Evolutionary conservation across 208 protist genomes (phyloP), one percentile per base, ranked within the genome.

Genomic region (Porcisia hertigi): DNA sequence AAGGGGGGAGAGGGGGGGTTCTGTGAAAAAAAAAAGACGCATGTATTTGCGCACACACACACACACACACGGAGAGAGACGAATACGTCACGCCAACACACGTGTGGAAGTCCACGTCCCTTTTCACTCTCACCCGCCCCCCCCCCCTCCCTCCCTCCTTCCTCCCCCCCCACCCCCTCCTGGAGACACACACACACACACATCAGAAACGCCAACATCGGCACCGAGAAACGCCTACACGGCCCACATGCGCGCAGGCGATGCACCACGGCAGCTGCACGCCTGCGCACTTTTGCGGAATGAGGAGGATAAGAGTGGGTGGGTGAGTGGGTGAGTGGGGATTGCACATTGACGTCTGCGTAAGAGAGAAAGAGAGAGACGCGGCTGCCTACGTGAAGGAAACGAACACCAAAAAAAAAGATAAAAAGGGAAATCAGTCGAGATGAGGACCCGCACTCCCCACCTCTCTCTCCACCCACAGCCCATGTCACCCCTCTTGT

Each of bases 391-490:
- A 65, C 34, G 16, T 45, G 9, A 65, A n/a, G 34, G 20, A 59
- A 20, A 59, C 6, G 41, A 65, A 65, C 5, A 12, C 18, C 23
- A 12, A 60, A 67, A 69, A 78, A 59, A 79, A 59, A 77, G 41
- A 81, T 41, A 79, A 80, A 70, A 75, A 82, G 25, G 36, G 47
- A 67, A 62, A 73, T 62, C 39, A 67, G 53, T 20, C 45, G 4
- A 55, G 60, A 36, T 18, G 9, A n/a, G 9, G 41, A 67, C 54
- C 41, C 14, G n/a, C 53, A 39, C 39, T 52, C 47, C 47, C 47
- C 47, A 52, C 23, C 63, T 65, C 36, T n/a, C n/a, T 30, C 60
- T 43, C 60, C 47, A 14, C 63, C 63, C 41, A 8, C 1, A 20
- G 11, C 39, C 41, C 39, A 49, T 49, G 34, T 52, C 47, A 14